Percentiles rank a stretch among this genome's conserved stretches.
Evolutionary conservation across 371 early-diverging fungal species (phyloP).

Genomic region (Rhizomucor pusillus): DNA sequence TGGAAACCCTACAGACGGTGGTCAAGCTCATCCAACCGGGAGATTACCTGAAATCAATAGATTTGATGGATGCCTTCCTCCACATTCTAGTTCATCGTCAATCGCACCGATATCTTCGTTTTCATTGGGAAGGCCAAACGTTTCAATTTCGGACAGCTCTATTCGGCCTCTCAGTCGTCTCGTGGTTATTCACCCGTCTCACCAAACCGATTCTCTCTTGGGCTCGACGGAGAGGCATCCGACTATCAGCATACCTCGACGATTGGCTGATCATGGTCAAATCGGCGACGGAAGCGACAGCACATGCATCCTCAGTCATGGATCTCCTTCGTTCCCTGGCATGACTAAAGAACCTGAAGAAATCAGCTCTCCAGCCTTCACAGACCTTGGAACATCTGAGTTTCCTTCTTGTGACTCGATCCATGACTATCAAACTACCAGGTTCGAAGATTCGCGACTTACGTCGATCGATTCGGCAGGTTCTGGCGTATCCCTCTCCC

Average conservation of each 20-base stretch:
- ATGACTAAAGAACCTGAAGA: conserved; percentile 18
- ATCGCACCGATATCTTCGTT: conserved; percentile 18
- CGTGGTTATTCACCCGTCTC: conserved; percentile 30
- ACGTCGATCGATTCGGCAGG: neutral
- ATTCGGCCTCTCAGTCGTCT: conserved; percentile 29
- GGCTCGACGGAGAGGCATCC: conserved; percentile 22
- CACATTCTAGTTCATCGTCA: conserved; percentile 21
- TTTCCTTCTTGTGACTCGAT: conserved; percentile 7
- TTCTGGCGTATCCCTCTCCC: neutral
- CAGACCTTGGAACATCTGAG: conserved; percentile 21
- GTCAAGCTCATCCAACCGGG: conserved; percentile 16
- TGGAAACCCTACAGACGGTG: conserved; percentile 19
- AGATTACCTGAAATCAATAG: too few species aligned
- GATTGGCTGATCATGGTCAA: conserved; percentile 24
- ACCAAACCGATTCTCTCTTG: conserved; percentile 22
- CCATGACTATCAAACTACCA: conserved; percentile 13
- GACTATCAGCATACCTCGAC: conserved; percentile 24
- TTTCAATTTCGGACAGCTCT: conserved; percentile 31
- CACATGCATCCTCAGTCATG: too few species aligned
- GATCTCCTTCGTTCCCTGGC: too few species aligned
- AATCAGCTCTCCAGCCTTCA: conserved; percentile 14
- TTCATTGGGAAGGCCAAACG: conserved; percentile 13
- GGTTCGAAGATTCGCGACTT: conserved; percentile 12
- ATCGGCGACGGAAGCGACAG: too few species aligned
- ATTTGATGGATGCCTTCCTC: too few species aligned